phyloP scores from a whole-genome alignment of 306 rosid species.

The Cotoneaster glaucophyllus region DNA sequence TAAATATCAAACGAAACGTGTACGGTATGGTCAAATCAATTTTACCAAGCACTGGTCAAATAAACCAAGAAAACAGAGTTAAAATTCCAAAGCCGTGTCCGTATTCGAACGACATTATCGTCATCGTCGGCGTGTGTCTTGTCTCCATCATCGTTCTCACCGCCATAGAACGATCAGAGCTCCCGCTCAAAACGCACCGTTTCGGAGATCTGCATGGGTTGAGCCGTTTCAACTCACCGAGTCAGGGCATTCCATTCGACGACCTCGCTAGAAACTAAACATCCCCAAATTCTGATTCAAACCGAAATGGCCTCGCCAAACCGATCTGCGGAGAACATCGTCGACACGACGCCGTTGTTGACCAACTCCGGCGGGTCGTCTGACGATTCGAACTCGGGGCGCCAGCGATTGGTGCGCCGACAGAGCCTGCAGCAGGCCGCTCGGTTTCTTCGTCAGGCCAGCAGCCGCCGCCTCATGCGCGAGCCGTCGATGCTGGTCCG shows the following conservation, averaged over 20 bases:
- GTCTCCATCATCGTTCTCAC: not conserved
- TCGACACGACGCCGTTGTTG: conserved; percentile 66
- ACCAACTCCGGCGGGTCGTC: conserved; percentile 42
- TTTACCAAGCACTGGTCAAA: not conserved
- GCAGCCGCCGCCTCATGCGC: conserved; percentile 76
- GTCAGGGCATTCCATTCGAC: conserved; percentile 6
- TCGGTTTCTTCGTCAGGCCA: conserved; percentile 81
- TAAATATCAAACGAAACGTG: conserved; percentile 3
- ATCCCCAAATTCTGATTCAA: not conserved
- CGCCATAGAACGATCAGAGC: not conserved
- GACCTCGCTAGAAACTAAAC: not conserved
- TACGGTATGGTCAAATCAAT: not conserved
- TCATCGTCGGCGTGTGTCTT: conserved; percentile 1
- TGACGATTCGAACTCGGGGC: conserved; percentile 49
- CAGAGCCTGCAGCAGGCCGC: conserved; percentile 92
- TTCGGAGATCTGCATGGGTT: not conserved
- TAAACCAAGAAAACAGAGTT: not conserved
- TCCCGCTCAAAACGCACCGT: not conserved
- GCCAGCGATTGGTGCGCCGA: conserved; percentile 46
- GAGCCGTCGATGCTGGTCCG: conserved; percentile 90
- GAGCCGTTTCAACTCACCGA: not conserved
- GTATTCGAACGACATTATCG: not conserved
- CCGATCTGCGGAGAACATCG: conserved; percentile 63
- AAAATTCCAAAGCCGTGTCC: not conserved
- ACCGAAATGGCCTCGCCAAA: conserved; percentile 47